Evolutionary conservation across 257 asterid species (phyloP).

Genomic region (Galeopsis tetrahit): DNA sequence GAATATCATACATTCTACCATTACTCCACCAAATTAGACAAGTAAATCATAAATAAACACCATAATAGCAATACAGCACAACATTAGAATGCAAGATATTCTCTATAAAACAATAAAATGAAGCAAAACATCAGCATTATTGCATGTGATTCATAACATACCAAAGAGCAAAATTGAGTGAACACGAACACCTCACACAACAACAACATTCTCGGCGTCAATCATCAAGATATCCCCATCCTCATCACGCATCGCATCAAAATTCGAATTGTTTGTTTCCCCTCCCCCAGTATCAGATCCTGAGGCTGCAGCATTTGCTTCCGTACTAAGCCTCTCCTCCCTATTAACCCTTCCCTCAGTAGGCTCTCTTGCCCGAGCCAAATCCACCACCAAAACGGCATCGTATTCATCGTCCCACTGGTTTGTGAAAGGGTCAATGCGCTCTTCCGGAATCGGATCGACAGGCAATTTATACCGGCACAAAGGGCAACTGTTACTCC

Average conservation of each 20-base stretch:
- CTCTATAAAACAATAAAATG: constrained; percentile 1
- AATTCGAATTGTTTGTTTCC: constrained; percentile 22
- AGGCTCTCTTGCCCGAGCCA: constrained; percentile 29
- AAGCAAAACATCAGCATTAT: background rate
- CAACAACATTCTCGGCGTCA: constrained; percentile 41
- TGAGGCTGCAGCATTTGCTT: constrained; percentile 23
- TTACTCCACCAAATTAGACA: constrained; percentile 1
- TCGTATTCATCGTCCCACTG: constrained; percentile 28
- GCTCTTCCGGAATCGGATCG: constrained; percentile 28
- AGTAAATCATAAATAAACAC: constrained; percentile 11
- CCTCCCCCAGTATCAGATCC: constrained; percentile 28
- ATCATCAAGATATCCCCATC: constrained; percentile 66
- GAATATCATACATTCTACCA: constrained; percentile 15
- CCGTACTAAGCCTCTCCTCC: constrained; percentile 28
- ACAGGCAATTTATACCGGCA: constrained; percentile 54
- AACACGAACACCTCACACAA: constrained; percentile 16
- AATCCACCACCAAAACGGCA: constrained; percentile 25
- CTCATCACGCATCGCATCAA: constrained; percentile 54
- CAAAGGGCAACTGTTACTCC: constrained; percentile 62
- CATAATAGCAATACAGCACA: background rate
- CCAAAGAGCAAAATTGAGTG: constrained; percentile 28
- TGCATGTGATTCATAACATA: constrained; percentile 6
- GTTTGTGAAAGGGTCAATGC: background rate
- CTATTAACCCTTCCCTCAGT: constrained; percentile 15
- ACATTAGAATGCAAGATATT: background rate